A percentile compares a stretch with the other conserved stretches of the same genome.
Conservation (phyloP, 2,329 filamentous ascomycete genomes). For the Fusarium pseudonygamai region DNA sequence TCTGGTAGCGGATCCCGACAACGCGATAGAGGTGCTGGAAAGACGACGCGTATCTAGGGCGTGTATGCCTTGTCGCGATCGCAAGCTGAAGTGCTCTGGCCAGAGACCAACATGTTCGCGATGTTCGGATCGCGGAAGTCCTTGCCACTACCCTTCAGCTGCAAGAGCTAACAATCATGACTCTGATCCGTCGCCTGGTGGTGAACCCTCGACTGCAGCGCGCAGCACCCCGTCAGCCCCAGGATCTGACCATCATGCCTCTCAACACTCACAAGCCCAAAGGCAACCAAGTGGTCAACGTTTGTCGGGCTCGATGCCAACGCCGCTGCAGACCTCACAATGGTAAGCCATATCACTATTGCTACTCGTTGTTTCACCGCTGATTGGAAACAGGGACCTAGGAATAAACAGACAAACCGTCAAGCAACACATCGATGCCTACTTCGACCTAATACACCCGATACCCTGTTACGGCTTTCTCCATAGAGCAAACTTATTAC, state of each 20-base stretch:
- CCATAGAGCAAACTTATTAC: conserved; percentile 16
- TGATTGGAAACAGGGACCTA: not conserved
- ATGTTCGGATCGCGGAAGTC: not conserved
- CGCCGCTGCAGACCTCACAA: not conserved
- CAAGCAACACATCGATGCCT: conserved; percentile 23
- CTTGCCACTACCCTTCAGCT: conserved; percentile 8
- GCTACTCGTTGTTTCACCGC: fast-evolving
- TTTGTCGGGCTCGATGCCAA: not conserved
- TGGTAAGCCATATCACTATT: not conserved
- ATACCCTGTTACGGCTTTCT: conserved; percentile 23
- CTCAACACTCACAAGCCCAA: not conserved
- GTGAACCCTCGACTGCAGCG: not conserved
- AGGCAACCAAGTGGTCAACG: not conserved
- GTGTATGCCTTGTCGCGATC: conserved; percentile 11
- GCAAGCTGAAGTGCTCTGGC: conserved; percentile 21
- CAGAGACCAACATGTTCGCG: conserved; percentile 2
- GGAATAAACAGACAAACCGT: not conserved
- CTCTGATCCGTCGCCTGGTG: not conserved
- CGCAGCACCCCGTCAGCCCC: not conserved
- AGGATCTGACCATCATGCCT: not conserved
- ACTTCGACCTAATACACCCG: conserved; percentile 19
- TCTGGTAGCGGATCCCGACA: fast-evolving
- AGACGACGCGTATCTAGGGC: conserved; percentile 14
- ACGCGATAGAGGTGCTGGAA: not conserved
- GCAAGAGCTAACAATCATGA: not conserved